Percentiles rank a stretch among this genome's conserved stretches.
These are phyloP conservation scores for Grosmannia penicillata DNA, from an alignment of 2,329 filamentous ascomycete species.

Conservation along the genomic window DNA sequence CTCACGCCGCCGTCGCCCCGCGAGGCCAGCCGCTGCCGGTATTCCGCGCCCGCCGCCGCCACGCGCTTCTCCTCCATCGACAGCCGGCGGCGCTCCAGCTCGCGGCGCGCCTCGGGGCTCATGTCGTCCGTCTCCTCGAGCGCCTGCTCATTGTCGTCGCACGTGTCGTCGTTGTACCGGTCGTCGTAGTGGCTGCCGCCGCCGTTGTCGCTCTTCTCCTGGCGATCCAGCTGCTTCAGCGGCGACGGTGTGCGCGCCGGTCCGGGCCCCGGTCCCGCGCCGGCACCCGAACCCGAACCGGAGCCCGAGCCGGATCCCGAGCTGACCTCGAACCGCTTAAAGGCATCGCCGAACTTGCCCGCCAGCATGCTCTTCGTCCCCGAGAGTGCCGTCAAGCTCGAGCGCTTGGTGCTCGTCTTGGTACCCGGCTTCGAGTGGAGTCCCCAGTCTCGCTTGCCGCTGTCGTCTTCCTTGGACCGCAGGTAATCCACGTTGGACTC, in stretches of 20 bases:
- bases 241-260: conserved; percentile 32
- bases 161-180: conserved; percentile 51
- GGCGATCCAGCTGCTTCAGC: conserved; percentile 30
- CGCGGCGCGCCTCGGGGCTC: conserved; percentile 76
- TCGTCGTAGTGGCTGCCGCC: conserved; percentile 63
- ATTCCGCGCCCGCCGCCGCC: conserved; percentile 76
- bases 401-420: conserved; percentile 48
- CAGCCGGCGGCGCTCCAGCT: conserved; percentile 69
- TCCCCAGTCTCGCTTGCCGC: conserved; percentile 29
- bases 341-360: conserved; percentile 84
- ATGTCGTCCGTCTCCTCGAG: conserved; percentile 55
- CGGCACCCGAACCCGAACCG: conserved; percentile 16
- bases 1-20: conserved; percentile 25
- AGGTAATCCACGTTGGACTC: conserved; percentile 73
- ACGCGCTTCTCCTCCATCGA: conserved; percentile 84
- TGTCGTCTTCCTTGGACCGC: conserved; percentile 41
- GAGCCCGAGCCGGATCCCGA: conserved; percentile 21
- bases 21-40: conserved; percentile 58
- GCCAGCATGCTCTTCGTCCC: conserved; percentile 71
- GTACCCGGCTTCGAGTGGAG: conserved; percentile 10
- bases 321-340: conserved; percentile 67
- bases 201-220: conserved; percentile 53
- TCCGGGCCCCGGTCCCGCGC: conserved; percentile 13
- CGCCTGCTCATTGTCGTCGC: conserved; percentile 50
- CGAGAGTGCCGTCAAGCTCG: conserved; percentile 57